Evolutionary conservation across 305 asterid species (phyloP), one percentile per base, ranked within the genome.

Genomic region (Ruellia speciosa): DNA sequence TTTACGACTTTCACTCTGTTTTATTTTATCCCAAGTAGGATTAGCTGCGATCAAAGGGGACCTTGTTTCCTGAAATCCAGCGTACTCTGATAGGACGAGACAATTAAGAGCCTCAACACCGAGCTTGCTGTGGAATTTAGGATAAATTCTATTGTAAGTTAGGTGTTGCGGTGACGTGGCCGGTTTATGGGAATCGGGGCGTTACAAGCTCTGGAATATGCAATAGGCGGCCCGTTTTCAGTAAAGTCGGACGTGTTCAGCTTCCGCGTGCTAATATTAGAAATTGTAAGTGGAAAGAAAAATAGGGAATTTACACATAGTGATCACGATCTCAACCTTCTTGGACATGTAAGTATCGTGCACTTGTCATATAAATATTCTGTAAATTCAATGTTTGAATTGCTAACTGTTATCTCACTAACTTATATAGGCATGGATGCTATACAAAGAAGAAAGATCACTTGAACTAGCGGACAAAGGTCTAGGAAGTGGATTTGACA

Each of bases 181-280:
- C n/a, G n/a, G n/a, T n/a, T n/a, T n/a, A n/a, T n/a, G n/a, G n/a
- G n/a, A n/a, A n/a, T n/a, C n/a, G n/a, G n/a, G n/a, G n/a, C n/a
- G n/a, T n/a, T n/a, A n/a, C n/a, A n/a, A n/a, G n/a, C 74, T 2
- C 74, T 74, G 0, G 77, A 72, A 15, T 68, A 72, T 9, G 77
- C 77, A 16, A 57, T 60, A 18, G 68, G 60, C 13, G 74, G 77
- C 14, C 2, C 59, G 7, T 72, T 64, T 45, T 72, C 71, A 0
- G 54, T 68, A 7, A 72, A 72, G 48, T 72, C 74, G 0, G 77
- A 72, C 4, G 77, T 64, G n/a, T 72, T 72, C 17, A 68, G 74
- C 74, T 72, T 68, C 9, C 74, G 77, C 0, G 77, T 68, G 0
- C 39, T 68, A 2, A 62, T 68, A 33, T 58, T 72, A 4, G 77